Base-by-base conservation (phyloP, 192 early-diverging fungal genomes). In the Umbelopsis isabellina region DNA sequence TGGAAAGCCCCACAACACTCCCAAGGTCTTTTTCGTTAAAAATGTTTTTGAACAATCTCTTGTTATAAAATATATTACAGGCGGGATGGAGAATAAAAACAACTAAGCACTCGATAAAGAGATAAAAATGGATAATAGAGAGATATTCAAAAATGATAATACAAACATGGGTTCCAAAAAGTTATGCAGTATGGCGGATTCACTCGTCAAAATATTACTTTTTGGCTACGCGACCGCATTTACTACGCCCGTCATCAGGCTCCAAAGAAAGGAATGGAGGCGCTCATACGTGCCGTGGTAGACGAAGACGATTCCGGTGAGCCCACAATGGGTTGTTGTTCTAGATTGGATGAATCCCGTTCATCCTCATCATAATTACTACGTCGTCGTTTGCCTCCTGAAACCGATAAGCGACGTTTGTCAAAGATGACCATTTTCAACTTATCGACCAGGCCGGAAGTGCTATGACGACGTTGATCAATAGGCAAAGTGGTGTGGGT, bases 401-500 rank as follows among this genome's bases (percentile, higher is more conserved):
- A 61, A 25, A 61, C 55, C 4, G 55, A 61, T 61, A 61, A 61
- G 27, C 55, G 55, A 35, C 55, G 55, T 25, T 61, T 61, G 18
- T 61, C 55, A 61, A 61, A 61, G 55, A 61, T 61, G 33, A 61
- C 55, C 55, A 61, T 61, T 35, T 61, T 61, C 18, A 61, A 15
- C 12, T 61, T 61, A 25, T 61, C 55, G 1, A 61, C 55, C 27
- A 61, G 33, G 2, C 55, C 55, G 3, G 55, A 61, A 18, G 55
- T 35, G 55, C 55, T 61, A n/a, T 27, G 30, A 35, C 55, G 55
- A 15, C 55, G 55, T 35, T 61, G 55, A 12, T 61, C 37, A 41
- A 37, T 35, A 61, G 25, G 3, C 23, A 27, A 12, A 61, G 55
- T 33, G 55, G 55, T 18, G 30, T 61, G 15, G 9, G 25, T 30